Percentiles rank a stretch among this genome's conserved stretches.
Conservation (phyloP, 148 eudicot species). For the Hydrangea macrophylla region DNA sequence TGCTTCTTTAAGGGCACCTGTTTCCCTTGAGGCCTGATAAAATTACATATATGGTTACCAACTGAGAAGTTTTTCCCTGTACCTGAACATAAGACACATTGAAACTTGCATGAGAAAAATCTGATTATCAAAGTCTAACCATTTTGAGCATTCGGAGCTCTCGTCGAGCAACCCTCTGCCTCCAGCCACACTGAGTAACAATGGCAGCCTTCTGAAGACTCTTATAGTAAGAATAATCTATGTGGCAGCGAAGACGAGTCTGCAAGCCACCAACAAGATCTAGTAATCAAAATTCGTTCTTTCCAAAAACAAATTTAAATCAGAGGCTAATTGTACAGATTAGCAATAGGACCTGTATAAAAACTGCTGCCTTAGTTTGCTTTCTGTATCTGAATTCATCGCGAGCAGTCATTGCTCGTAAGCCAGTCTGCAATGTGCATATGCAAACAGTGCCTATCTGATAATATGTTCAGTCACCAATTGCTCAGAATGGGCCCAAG, state of each 20-base stretch:
- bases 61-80: background rate
- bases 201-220: conserved; percentile 81
- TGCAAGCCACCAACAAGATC: conserved; percentile 36
- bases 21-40: conserved; percentile 93
- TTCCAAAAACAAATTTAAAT: conserved; percentile 3
- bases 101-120: conserved; percentile 2
- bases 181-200: conserved; percentile 92
- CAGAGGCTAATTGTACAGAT: conserved; percentile 1
- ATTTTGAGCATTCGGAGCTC: conserved; percentile 91
- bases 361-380: conserved; percentile 78
- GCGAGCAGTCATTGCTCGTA: conserved; percentile 89
- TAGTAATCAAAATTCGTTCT: background rate
- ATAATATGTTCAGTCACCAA: conserved; percentile 54
- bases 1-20: conserved; percentile 96
- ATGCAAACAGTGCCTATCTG: conserved; percentile 56
- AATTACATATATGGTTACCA: conserved; percentile 22
- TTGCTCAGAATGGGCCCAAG: conserved; percentile 91
- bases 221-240: conserved; percentile 65
- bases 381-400: conserved; percentile 78
- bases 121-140: conserved; percentile 45
- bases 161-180: conserved; percentile 73
- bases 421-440: conserved; percentile 75
- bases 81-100: conserved; percentile 7
- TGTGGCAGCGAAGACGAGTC: conserved; percentile 73
- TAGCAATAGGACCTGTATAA: conserved; percentile 62